Evolutionary conservation across 768 basidiomycete genomes (phyloP).

Genomic region (Mycena albidolilacea): DNA sequence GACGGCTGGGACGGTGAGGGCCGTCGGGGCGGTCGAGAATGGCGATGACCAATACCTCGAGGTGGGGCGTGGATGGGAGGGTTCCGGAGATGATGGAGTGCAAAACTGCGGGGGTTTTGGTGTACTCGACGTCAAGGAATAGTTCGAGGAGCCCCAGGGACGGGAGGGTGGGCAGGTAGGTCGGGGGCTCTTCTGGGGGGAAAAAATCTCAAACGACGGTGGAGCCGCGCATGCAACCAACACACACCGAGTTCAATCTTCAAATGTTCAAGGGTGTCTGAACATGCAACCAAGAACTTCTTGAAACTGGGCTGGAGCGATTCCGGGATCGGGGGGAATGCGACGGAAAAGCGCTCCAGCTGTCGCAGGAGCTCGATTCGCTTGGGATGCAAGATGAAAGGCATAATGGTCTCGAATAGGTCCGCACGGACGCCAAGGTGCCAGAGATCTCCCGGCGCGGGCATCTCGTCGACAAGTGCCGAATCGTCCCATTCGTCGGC

Average conservation of each 20-base stretch:
- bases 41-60: slow-evolving; percentile 7
- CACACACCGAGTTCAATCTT: slow-evolving; percentile 14
- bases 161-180: slow-evolving; percentile 9
- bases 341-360: slow-evolving; percentile 3
- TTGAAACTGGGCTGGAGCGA: background rate
- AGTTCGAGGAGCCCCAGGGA: background rate
- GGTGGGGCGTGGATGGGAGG: slow-evolving; percentile 3
- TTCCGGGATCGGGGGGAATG: background rate
- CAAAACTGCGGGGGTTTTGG: background rate
- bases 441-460: background rate
- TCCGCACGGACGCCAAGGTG: background rate
- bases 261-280: background rate
- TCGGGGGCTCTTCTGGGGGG: background rate
- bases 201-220: background rate
- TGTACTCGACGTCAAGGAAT: slow-evolving; percentile 7
- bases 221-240: too few relatives aligned
- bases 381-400: background rate
- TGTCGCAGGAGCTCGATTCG: background rate
- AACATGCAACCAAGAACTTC: slow-evolving; percentile 4
- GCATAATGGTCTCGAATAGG: background rate
- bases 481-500: background rate
- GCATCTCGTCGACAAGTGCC: too few relatives aligned
- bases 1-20: slow-evolving; percentile 6
- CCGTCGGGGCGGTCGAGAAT: slow-evolving; percentile 1
- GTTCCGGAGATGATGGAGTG: slow-evolving; percentile 8